Base-by-base conservation (phyloP, 495 filamentous ascomycete species). In the Talaromyces adpressus region DNA sequence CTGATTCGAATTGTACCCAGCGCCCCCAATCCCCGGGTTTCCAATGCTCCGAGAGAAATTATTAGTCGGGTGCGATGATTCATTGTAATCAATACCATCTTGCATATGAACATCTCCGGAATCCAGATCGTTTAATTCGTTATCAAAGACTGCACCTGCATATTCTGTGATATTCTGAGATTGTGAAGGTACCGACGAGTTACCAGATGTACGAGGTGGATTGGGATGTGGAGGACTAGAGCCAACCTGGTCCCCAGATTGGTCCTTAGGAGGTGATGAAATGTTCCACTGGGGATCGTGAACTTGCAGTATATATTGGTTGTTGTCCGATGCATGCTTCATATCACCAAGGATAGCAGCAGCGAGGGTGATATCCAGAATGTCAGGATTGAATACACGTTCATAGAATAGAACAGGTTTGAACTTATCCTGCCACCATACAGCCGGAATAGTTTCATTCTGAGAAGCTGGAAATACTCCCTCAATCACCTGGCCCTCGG, bases 381-480 rank as follows among this genome's bases (percentile, higher is more conserved):
- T 7, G 9, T 64, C 20, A 0, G 75, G 73, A 56, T 75, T 70
- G 49, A 74, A 47, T 23, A 80, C 53, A 5, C 64, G 70, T 63
- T 80, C 77, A 41, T 76, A 80, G 57, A 79, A 68, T 7, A 73
- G 58, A 0, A 79, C 36, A 0, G 75, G 72, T 3, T 72, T 57
- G 2, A 64, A 29, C n/a, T 61, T 63, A 6, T 65, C 34, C 5
- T 64, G 30, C 30, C 65, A 64, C 70, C 72, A 78, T 23, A 6
- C 20, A 0, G 63, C 64, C 3, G 56, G 41, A 6, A 72, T 73
- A 1, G 65, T 63, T 1, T 75, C 71, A 0, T 66, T 41, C 0
- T 1, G 23, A 6, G 12, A 22, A 7, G 64, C 18, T 6, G 63
- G 58, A 18, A 66, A 27, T 3, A 75, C 59, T 3, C 64, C 69